phyloP scores from a whole-genome alignment of 2,329 filamentous ascomycete genomes.

The Cordyceps javanica region DNA sequence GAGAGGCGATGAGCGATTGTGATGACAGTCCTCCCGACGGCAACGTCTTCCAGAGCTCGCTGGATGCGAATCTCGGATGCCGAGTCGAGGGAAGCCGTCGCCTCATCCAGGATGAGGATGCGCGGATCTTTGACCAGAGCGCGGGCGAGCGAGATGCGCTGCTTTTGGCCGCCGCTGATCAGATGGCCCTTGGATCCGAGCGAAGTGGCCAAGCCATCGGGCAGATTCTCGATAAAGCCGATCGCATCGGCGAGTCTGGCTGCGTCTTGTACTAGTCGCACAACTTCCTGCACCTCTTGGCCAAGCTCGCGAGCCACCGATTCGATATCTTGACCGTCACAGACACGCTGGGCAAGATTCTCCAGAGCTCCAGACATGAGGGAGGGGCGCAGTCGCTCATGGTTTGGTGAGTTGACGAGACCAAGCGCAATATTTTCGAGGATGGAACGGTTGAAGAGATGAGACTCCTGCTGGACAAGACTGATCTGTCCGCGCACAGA shows the following conservation, averaged over 20 bases:
- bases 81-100: conserved; percentile 46
- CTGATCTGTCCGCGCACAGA: conserved; percentile 26
- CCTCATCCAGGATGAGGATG: conserved; percentile 47
- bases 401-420: conserved; percentile 28
- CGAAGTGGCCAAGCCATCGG: conserved; percentile 40
- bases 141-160: conserved; percentile 44
- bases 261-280: conserved; percentile 37
- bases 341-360: conserved; percentile 37
- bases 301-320: conserved; percentile 17
- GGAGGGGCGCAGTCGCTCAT: conserved; percentile 26
- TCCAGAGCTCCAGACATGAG: conserved; percentile 39
- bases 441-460: conserved; percentile 29
- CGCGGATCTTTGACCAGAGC: conserved; percentile 43
- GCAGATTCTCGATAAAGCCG: conserved; percentile 41
- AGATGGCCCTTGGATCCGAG: conserved; percentile 41
- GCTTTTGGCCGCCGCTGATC: conserved; percentile 47
- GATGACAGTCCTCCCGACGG: conserved; percentile 48
- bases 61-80: conserved; percentile 42
- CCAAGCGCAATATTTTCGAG: conserved; percentile 40
- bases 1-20: conserved; percentile 53
- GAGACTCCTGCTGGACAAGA: conserved; percentile 29
- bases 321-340: conserved; percentile 21
- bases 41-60: conserved; percentile 29
- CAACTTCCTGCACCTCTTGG: conserved; percentile 33
- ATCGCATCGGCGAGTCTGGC: conserved; percentile 50